Evolutionary conservation across 2,329 filamentous ascomycete genomes (phyloP).

Genomic region (Amphichorda felina): DNA sequence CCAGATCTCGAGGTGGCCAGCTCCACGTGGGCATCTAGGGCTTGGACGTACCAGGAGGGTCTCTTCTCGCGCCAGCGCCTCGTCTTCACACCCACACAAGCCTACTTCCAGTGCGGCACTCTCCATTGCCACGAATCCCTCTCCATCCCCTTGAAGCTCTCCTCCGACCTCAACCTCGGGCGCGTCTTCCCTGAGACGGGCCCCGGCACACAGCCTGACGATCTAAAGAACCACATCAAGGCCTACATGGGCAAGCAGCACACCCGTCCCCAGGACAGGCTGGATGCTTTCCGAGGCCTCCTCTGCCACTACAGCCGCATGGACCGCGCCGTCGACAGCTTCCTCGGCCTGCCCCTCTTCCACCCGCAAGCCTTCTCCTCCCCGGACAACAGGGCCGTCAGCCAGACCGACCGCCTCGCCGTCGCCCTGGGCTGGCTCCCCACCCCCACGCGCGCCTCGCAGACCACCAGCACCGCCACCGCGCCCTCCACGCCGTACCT

Average conservation of each 20-base stretch:
- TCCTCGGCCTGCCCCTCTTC: slow-evolving; percentile 22
- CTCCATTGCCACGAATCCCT: slow-evolving; percentile 25
- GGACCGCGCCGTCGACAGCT: slow-evolving; percentile 13
- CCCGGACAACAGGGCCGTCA: slow-evolving; percentile 9
- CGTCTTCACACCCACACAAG: slow-evolving; percentile 22
- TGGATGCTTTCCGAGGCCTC: slow-evolving; percentile 21
- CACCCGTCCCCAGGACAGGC: slow-evolving; percentile 13
- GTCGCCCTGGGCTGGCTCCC: slow-evolving; percentile 21
- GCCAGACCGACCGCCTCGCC: slow-evolving; percentile 20
- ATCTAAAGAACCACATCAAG: slow-evolving; percentile 15
- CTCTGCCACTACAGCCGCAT: slow-evolving; percentile 11
- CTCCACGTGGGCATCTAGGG: slow-evolving; percentile 21
- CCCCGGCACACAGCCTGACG: slow-evolving; percentile 10
- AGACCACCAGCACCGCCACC: neutral
- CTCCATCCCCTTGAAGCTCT: slow-evolving; percentile 17
- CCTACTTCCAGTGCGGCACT: slow-evolving; percentile 23
- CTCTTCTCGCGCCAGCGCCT: slow-evolving; percentile 21
- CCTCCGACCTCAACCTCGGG: slow-evolving; percentile 12
- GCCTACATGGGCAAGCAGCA: slow-evolving; percentile 18
- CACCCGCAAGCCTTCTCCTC: slow-evolving; percentile 17
- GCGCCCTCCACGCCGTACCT: neutral
- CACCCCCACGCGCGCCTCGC: neutral
- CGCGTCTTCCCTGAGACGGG: slow-evolving; percentile 6
- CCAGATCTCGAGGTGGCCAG: slow-evolving; percentile 21
- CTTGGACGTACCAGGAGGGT: slow-evolving; percentile 24